These are phyloP conservation scores for Peniophora sp. DNA, from an alignment of 1,284 basidiomycete genomes.

Conservation along the genomic window DNA sequence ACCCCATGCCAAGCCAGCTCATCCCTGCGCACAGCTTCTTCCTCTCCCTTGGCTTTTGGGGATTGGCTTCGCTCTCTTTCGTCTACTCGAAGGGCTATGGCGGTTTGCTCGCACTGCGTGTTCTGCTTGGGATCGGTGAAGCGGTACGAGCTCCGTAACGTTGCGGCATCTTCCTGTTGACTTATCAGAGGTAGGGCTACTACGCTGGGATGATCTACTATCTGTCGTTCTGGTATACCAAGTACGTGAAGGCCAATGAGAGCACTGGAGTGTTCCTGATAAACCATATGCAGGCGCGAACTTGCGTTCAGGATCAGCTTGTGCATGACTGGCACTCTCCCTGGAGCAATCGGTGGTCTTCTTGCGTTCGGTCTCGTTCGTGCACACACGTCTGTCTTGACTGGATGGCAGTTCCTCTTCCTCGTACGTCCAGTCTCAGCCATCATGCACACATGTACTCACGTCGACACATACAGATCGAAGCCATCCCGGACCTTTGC, in stretches of 20 bases:
- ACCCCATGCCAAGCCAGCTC: background rate
- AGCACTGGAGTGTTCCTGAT: background rate
- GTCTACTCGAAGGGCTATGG: conserved; percentile 47
- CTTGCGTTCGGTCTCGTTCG: conserved; percentile 47
- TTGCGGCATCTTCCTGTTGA: background rate
- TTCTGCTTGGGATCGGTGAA: background rate
- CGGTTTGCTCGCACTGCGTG: conserved; percentile 35
- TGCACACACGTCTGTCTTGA: conserved; percentile 34
- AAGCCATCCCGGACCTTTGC: conserved; percentile 43
- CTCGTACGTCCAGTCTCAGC: conserved; percentile 24
- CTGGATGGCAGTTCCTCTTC: conserved; percentile 52
- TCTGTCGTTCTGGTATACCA: conserved; percentile 39
- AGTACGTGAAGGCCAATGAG: background rate
- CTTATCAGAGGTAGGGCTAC: conserved; percentile 23
- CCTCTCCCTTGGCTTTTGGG: conserved; percentile 43
- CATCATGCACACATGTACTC: background rate
- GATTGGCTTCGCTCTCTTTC: conserved; percentile 42
- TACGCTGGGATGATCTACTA: conserved; percentile 54
- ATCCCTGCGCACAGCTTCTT: conserved; percentile 33
- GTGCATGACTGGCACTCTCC: conserved; percentile 46
- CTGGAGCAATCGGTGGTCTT: conserved; percentile 46
- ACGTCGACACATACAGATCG: conserved; percentile 26
- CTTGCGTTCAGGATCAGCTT: conserved; percentile 48
- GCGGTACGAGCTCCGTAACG: background rate
- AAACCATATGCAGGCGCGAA: conserved; percentile 29